Conservation (phyloP, 805 yeast genomes). For the Pichia insulana region DNA sequence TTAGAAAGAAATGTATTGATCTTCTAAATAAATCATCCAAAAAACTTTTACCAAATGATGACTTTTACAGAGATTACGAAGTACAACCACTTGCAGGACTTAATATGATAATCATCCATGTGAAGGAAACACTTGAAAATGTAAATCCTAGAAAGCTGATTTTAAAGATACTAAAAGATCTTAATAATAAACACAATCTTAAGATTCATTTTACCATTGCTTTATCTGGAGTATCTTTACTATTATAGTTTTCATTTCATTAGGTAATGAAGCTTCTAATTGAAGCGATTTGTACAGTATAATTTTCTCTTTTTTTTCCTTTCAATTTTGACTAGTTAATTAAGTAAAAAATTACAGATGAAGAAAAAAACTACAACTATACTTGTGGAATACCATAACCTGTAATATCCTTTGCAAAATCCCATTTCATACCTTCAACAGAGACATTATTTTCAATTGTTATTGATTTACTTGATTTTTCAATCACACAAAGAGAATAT, state of each 20-base stretch:
- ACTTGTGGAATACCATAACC: conserved; percentile 65
- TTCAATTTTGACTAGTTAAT: neutral
- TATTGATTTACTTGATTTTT: conserved; percentile 50
- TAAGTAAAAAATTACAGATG: neutral
- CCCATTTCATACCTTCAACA: conserved; percentile 79
- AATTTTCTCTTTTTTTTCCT: neutral
- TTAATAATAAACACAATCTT: conserved; percentile 30
- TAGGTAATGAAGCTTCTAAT: too few relatives aligned
- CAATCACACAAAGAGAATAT: conserved; percentile 71
- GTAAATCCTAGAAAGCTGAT: conserved; percentile 54
- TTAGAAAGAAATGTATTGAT: conserved; percentile 22
- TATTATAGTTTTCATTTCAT: conserved; percentile 10
- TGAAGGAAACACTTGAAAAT: conserved; percentile 34
- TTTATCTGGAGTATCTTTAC: conserved; percentile 44
- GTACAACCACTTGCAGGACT: conserved; percentile 34
- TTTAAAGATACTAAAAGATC: conserved; percentile 37
- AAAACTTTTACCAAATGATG: neutral
- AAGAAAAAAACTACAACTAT: conserved; percentile 13
- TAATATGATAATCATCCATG: conserved; percentile 43
- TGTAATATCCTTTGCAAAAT: conserved; percentile 74
- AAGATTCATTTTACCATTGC: conserved; percentile 43
- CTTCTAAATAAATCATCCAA: neutral
- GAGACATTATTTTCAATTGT: conserved; percentile 48
- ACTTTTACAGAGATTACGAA: conserved; percentile 11
- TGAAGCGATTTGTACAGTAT: too few relatives aligned